A percentile compares a stretch with the other conserved stretches of the same genome.
Evolutionary conservation across 2,329 filamentous ascomycete species (phyloP).

Genomic region (Microdochium nivale): DNA sequence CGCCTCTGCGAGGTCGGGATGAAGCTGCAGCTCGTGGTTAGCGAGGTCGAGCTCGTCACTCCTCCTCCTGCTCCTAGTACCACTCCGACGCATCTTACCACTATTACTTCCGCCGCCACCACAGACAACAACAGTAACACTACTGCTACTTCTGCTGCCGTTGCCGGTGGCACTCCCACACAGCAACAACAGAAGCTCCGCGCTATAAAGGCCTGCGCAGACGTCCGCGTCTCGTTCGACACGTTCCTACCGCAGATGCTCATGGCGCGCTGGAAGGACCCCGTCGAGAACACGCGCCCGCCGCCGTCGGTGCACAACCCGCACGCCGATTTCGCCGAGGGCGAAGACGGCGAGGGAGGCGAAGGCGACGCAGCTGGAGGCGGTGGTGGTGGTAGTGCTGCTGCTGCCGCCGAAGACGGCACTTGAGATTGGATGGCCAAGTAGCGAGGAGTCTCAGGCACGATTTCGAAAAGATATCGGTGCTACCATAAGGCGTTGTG

Average conservation of each 20-base stretch:
- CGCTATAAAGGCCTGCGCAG: conserved; percentile 53
- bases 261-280: conserved; percentile 58
- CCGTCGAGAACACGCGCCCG: conserved; percentile 33
- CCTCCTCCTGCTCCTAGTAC: too few relatives aligned
- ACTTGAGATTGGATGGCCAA: background rate
- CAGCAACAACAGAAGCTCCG: conserved; percentile 23
- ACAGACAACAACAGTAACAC: too few relatives aligned
- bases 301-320: conserved; percentile 32
- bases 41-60: conserved; percentile 47
- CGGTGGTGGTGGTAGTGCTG: background rate
- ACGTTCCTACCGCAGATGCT: conserved; percentile 59
- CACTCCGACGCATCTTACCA: too few relatives aligned
- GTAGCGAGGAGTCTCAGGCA: background rate
- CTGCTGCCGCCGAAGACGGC: background rate
- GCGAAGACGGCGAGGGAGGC: background rate
- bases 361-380: background rate
- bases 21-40: conserved; percentile 49
- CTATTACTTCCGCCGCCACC: too few relatives aligned
- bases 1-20: conserved; percentile 52
- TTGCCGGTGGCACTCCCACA: too few relatives aligned
- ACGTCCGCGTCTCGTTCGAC: conserved; percentile 54
- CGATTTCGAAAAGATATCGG: background rate
- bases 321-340: background rate
- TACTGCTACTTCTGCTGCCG: too few relatives aligned
- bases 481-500: too few relatives aligned